Evolutionary conservation across 371 early-diverging fungal genomes (phyloP), one percentile per base, ranked within the genome.

Genomic region (Rhizopus arrhizus): DNA sequence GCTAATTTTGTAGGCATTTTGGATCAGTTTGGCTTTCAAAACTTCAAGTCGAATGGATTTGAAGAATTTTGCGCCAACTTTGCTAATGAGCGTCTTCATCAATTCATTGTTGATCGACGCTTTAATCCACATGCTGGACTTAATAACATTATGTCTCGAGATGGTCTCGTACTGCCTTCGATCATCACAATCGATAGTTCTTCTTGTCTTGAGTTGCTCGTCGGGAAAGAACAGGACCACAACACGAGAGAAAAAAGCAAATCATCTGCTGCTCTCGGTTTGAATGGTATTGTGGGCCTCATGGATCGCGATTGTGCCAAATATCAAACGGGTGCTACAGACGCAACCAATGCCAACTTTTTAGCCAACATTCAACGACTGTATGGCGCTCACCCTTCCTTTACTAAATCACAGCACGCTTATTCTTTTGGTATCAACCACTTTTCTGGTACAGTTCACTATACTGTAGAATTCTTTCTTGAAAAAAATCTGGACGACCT

Each of bases 21-120:
- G 7, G 93, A 91, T 54, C 77, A 90, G 47, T 84, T 88, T 50
- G 93, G 93, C 13, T 89, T 89, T 72, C 85, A 89, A 53, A 71
- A 83, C 67, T 75, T 72, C 51, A 69, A 75, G 48, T 73, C 68
- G 48, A 89, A 85, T 68, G 85, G 85, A 2, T 86, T 92, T 66
- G 88, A 92, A 60, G 89, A 93, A 45, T 85, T 95, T 57, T 81
- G 91, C 46, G 81, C 87, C 65, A 95, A 97, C 77, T 95, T 90
- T 74, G 87, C 90, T 40, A 91, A 91, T 62, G 95, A 94, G 69
- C 77, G 89, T 31, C 70, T 94, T 10, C 86, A 88, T 43, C 83
- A 87, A 57, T 93, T 93, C 65, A 74, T 88, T 62, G 73, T 85
- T 59, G 81, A 88, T 60, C 87, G 90, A 53, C 75, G 89, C n/a